A percentile compares a stretch with the other conserved stretches of the same genome.
Evolutionary conservation across 2,329 filamentous ascomycete genomes (phyloP).

Genomic region (Fusarium pseudocircinatum): DNA sequence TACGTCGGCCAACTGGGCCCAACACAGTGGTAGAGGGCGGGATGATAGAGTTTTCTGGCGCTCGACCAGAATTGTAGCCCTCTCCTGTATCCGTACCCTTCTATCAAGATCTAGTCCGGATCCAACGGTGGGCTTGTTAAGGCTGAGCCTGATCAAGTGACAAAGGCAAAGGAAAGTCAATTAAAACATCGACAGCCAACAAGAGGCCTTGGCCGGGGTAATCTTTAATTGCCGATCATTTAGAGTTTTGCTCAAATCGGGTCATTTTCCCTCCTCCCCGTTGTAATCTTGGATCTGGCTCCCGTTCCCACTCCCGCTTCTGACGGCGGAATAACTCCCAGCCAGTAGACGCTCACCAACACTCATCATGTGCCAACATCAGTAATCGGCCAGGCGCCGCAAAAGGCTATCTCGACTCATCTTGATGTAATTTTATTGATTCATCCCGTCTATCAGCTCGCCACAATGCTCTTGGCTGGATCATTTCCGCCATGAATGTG

Average conservation of each 20-base stretch:
- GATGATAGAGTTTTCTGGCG: background rate
- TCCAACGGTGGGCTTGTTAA: constrained; percentile 4
- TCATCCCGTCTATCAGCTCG: background rate
- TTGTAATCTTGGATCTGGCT: constrained; percentile 23
- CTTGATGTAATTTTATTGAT: background rate
- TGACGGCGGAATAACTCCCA: constrained; percentile 11
- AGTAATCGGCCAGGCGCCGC: background rate
- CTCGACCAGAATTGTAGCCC: background rate
- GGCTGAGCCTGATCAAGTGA: constrained; percentile 9
- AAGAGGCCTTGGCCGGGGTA: background rate
- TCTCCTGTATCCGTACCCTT: background rate
- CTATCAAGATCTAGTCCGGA: background rate
- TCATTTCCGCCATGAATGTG: background rate
- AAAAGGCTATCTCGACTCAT: background rate
- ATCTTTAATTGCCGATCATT: background rate
- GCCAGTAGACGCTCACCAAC: constrained; percentile 9
- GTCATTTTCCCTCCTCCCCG: background rate
- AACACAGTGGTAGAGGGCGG: background rate
- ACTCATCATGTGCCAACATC: constrained; percentile 11
- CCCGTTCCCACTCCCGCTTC: constrained; percentile 27
- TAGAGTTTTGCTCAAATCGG: constrained; percentile 23
- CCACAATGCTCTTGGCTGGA: background rate
- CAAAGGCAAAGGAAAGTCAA: constrained; percentile 1
- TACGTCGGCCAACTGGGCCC: background rate
- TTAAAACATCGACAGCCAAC: background rate